Evolutionary conservation across 139 green algal species (phyloP), one percentile per base, ranked within the genome.

Genomic region (Choricystis sp.): DNA sequence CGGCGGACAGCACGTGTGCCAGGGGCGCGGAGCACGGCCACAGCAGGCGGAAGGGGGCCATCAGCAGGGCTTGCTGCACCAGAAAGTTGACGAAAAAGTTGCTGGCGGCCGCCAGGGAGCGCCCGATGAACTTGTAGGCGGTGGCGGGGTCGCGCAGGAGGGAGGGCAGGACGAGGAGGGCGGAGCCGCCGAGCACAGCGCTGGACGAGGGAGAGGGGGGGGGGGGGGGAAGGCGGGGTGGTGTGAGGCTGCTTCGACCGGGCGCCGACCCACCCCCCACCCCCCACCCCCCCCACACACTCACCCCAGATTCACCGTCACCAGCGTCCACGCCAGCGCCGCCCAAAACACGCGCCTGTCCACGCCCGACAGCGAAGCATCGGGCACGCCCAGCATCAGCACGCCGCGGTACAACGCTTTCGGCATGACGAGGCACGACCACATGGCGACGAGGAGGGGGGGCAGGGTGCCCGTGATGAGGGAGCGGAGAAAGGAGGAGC

Each of bases 11-110:
- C 57, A 77, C 61, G 48, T 27, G 40, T 26, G 63, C 59, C 49
- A 69, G 49, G 22, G 69, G 48, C 3, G 31, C 61, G n/a, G 60
- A 57, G 56, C 66, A 57, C 2, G 72, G 72, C 28, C 31, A 77
- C 29, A 76, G 76, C 22, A 81, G 70, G 61, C 73, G 76, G 65
- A 79, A 81, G 4, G 72, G 66, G 56, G 71, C 30, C 69, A 84
- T 72, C 26, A 76, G 69, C 0, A 73, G 56, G 4, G 76, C 73
- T 26, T 74, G 62, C 64, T 78, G 64, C 48, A 67, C 64, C 26
- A 87, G 69, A 65, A 84, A 86, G 40, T 73, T 79, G 49, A 90
- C 75, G 74, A 90, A 90, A 66, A 85, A 90, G 71, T 88, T 88
- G 65, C 72, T 81, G 29, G 75, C 81, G 30, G 74, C 65, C 27